phyloP scores from a whole-genome alignment of 164 flowering plant genomes.

The Dillenia turbinata region DNA sequence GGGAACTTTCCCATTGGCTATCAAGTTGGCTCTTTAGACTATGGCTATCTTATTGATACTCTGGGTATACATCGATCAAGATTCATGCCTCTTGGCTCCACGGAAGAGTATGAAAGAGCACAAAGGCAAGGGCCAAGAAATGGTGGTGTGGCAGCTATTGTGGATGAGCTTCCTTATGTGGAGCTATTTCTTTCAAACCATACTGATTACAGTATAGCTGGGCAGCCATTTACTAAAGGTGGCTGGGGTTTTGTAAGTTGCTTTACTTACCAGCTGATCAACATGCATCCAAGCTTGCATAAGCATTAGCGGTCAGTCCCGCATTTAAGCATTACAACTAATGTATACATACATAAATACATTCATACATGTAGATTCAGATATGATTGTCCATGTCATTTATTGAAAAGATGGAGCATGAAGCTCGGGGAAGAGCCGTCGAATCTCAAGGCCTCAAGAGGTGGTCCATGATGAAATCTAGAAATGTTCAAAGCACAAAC shows the following conservation, averaged over 20 bases:
- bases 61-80: slow-evolving; percentile 46
- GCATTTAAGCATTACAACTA: background rate
- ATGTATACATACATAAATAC: too few relatives aligned
- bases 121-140: slow-evolving; percentile 42
- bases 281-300: too few relatives aligned
- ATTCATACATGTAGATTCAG: too few relatives aligned
- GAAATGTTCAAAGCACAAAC: too few relatives aligned
- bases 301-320: background rate
- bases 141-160: slow-evolving; percentile 76
- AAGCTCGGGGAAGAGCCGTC: too few relatives aligned
- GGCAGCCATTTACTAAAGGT: slow-evolving; percentile 59
- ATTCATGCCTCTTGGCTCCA: slow-evolving; percentile 35
- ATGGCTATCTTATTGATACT: slow-evolving; percentile 39
- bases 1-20: slow-evolving; percentile 58
- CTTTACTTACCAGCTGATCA: background rate
- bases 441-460: too few relatives aligned
- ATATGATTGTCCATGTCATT: too few relatives aligned
- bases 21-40: slow-evolving; percentile 76
- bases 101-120: slow-evolving; percentile 60
- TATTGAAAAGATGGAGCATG: too few relatives aligned
- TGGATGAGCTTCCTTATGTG: slow-evolving; percentile 78
- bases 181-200: slow-evolving; percentile 53
- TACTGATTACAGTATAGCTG: slow-evolving; percentile 50
- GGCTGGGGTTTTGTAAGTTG: slow-evolving; percentile 95
- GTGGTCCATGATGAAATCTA: too few relatives aligned